phyloP scores from a whole-genome alignment of 2,329 filamentous ascomycete species.

The Fulvia fulva region DNA sequence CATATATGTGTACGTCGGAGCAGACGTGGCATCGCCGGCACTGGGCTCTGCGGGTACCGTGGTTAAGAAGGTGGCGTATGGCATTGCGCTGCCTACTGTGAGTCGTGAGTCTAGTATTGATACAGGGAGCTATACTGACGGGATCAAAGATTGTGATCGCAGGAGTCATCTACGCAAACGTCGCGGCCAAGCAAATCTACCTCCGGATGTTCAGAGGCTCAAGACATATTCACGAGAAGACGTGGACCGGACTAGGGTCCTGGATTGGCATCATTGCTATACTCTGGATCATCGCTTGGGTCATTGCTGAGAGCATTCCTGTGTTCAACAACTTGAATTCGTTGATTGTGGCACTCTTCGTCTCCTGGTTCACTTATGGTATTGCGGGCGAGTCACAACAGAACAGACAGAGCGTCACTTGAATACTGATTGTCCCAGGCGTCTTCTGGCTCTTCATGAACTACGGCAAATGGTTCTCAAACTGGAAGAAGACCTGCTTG shows the following conservation, averaged over 20 bases:
- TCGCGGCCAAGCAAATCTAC: constrained; percentile 64
- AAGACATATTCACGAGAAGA: constrained; percentile 38
- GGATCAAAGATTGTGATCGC: constrained; percentile 57
- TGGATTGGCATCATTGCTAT: constrained; percentile 57
- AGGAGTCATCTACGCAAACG: constrained; percentile 65
- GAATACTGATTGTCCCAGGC: constrained; percentile 5
- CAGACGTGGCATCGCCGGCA: constrained; percentile 60
- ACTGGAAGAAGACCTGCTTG: constrained; percentile 40
- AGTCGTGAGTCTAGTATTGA: background rate
- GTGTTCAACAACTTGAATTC: constrained; percentile 64
- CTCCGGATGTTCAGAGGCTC: constrained; percentile 58
- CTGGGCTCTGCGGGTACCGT: constrained; percentile 56
- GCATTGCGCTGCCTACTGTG: constrained; percentile 61
- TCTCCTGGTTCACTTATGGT: constrained; percentile 54
- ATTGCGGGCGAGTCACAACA: background rate
- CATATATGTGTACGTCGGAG: constrained; percentile 62
- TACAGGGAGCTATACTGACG: background rate
- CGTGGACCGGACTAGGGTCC: constrained; percentile 43
- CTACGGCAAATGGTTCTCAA: constrained; percentile 38
- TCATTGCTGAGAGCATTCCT: constrained; percentile 68
- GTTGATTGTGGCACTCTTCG: constrained; percentile 58
- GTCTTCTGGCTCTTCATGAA: constrained; percentile 41
- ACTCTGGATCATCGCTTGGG: constrained; percentile 59
- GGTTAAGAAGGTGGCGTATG: constrained; percentile 62
- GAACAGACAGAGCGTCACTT: background rate